Evolutionary conservation across 2,329 filamentous ascomycete genomes (phyloP).

Genomic region (Coniochaeta prunicola): DNA sequence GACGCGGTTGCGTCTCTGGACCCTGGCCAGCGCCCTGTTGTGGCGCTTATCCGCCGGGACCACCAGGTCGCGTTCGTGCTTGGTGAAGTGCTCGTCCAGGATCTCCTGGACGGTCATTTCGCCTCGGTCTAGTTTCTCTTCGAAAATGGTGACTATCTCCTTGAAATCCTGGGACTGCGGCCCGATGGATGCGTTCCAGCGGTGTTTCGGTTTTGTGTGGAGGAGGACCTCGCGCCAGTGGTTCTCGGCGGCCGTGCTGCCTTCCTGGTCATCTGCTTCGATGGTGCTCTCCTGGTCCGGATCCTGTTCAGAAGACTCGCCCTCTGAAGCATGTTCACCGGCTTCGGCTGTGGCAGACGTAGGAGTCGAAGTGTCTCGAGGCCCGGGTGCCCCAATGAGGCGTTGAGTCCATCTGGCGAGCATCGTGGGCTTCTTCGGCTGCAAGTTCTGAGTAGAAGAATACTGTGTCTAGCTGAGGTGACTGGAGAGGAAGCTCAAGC

Average conservation of each 20-base stretch:
- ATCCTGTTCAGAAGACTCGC: not conserved
- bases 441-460: not conserved
- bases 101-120: slow-evolving; percentile 24
- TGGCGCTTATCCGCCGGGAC: slow-evolving; percentile 21
- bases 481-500: not conserved
- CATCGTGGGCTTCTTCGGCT: not conserved
- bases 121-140: not conserved
- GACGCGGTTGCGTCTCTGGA: slow-evolving; percentile 9
- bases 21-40: slow-evolving; percentile 7
- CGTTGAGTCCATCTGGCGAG: not conserved
- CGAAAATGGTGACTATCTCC: not conserved
- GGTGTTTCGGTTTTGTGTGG: not conserved
- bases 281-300: not conserved
- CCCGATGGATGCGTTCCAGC: not conserved
- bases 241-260: not conserved
- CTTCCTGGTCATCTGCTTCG: not conserved
- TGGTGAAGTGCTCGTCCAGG: slow-evolving; percentile 15
- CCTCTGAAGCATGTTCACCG: not conserved
- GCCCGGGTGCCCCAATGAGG: not conserved
- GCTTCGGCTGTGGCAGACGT: not conserved
- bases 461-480: not conserved
- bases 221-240: not conserved
- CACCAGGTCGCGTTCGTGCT: slow-evolving; percentile 10
- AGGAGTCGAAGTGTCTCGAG: not conserved
- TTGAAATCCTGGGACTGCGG: not conserved